Conservation (phyloP, 208 protist species). For the Phytomonas francai region DNA sequence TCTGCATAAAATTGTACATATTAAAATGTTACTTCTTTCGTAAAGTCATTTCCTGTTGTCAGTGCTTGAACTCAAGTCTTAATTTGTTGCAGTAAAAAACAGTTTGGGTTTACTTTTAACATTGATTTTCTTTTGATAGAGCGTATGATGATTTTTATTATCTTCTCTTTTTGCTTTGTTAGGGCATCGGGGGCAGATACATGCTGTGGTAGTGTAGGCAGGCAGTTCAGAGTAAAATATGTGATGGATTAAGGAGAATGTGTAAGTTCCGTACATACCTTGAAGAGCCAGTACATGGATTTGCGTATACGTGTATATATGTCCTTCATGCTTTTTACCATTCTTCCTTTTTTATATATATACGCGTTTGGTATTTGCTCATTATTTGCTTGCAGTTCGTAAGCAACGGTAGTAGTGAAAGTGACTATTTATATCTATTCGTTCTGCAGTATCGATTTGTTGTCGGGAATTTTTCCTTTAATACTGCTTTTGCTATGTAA, state of each 20-base stretch:
- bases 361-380: background rate
- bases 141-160: background rate
- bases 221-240: background rate
- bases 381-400: background rate
- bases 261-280: background rate
- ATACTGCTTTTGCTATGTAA: background rate
- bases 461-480: background rate
- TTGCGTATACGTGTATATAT: background rate
- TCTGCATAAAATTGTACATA: background rate
- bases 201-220: background rate
- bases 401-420: background rate
- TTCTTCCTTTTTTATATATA: background rate
- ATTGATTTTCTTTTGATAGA: background rate
- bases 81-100: background rate
- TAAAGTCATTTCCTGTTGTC: background rate
- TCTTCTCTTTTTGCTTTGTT: background rate
- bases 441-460: background rate
- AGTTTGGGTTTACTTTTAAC: background rate
- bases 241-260: background rate
- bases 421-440: conserved; percentile 8
- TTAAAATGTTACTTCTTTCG: background rate
- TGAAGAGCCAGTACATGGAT: background rate
- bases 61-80: background rate
- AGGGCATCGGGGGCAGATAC: background rate
- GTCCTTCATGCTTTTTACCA: background rate